Base-by-base conservation (phyloP, 371 early-diverging fungal genomes). In the Rhizopus delemar region DNA sequence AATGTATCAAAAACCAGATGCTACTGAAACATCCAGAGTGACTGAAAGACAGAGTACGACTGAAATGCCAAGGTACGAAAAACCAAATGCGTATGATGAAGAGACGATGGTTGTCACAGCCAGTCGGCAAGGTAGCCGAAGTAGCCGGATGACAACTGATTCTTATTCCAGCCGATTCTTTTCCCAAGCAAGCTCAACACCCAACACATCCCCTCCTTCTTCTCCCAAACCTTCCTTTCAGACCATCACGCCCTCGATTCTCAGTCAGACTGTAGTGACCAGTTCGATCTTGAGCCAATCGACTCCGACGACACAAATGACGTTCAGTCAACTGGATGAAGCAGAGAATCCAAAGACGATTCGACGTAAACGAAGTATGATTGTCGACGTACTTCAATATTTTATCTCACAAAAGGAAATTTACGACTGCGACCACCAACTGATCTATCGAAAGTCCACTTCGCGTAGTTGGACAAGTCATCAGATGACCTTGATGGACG, bases 11-110 rank as follows among this genome's bases (percentile, higher is more conserved):
- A 68, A 68, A 50, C 68, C 68, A 41, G 50, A 68, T 35, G 39
- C 63, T 3, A 43, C 60, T 39, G 68, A 63, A 6, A 61, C 53
- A 22, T 2, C 22, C 22, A n/a, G 34, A 35, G 7, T 53, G 29
- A 33, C 46, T 41, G 60, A 63, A 50, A 68, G 60, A 50, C 68
- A 63, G 35, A 54, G 63, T 35, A 33, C 63, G 1, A 43, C 63
- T 39, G 68, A 63, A 6, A 61, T 49, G 5, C 60, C 60, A 2
- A 38, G 53, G 8, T 68, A 68, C 39, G 63, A 68, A 41, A 68
- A 68, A 15, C 68, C 68, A 39, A 63, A 68, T 46, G 68, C 68
- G 5, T 68, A 68, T 51, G 68, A 68, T 34, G 64, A 68, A 45
- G 51, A 49, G 8, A 57, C 61, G 7, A 53, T 62, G 3, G 41